A percentile compares a stretch with the other conserved stretches of the same genome.
These are phyloP conservation scores for Cynanchum wilfordii DNA, from an alignment of 257 asterid genomes.

Conservation along the genomic window DNA sequence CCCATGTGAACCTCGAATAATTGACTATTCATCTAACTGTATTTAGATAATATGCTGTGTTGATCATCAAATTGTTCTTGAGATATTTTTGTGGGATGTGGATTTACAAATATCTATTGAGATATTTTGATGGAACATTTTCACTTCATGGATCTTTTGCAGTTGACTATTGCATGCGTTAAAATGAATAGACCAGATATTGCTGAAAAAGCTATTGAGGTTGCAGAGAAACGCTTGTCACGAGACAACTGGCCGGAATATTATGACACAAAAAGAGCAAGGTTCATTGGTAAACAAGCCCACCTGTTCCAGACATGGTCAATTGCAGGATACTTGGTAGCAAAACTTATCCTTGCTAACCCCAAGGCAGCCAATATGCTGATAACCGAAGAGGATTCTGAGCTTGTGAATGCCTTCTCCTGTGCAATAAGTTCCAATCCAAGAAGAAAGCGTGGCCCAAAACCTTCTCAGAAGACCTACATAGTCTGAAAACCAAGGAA, in stretches of 20 bases:
- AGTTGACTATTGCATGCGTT: slow-evolving; percentile 71
- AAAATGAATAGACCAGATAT: slow-evolving; percentile 70
- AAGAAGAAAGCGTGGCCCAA: slow-evolving; percentile 62
- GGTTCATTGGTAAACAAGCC: slow-evolving; percentile 67
- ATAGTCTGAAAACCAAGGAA: slow-evolving; percentile 31
- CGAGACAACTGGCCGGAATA: slow-evolving; percentile 74
- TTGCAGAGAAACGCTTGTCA: slow-evolving; percentile 54
- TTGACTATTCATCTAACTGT: neutral
- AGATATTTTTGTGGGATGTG: neutral
- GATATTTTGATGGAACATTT: neutral
- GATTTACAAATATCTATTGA: neutral
- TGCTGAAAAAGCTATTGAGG: slow-evolving; percentile 58
- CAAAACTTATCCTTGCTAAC: slow-evolving; percentile 52
- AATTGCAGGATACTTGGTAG: slow-evolving; percentile 65
- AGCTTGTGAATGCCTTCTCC: slow-evolving; percentile 55
- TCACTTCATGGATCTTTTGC: slow-evolving; percentile 22
- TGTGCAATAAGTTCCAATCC: slow-evolving; percentile 55
- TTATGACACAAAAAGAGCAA: slow-evolving; percentile 57
- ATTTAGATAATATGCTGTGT: neutral
- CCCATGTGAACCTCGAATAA: neutral
- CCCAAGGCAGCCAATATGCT: slow-evolving; percentile 51
- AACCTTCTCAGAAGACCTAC: slow-evolving; percentile 38
- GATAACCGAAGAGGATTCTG: slow-evolving; percentile 59
- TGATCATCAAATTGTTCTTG: neutral
- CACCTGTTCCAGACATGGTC: slow-evolving; percentile 65